A percentile compares a stretch with the other conserved stretches of the same genome.
phyloP scores from a whole-genome alignment of 495 filamentous ascomycete species.

The Lasiosphaeria hispida region DNA sequence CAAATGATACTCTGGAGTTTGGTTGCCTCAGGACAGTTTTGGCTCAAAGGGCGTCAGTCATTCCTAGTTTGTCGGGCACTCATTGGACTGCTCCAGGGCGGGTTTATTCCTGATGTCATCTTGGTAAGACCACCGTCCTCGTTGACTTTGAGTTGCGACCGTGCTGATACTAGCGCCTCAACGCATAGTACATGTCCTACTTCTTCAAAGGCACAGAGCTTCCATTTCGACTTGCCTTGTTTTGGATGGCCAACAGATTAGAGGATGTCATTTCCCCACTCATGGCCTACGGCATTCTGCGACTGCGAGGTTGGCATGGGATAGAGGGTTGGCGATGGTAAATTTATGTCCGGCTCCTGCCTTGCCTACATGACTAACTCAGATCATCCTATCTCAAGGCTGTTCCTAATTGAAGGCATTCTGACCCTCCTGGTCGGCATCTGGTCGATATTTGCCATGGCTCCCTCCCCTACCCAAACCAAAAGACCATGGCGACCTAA shows the following conservation, averaged over 20 bases:
- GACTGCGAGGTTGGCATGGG: slow-evolving; percentile 48
- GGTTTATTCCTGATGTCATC: slow-evolving; percentile 51
- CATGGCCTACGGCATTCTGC: slow-evolving; percentile 48
- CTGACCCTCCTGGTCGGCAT: slow-evolving; percentile 51
- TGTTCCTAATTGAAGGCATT: slow-evolving; percentile 48
- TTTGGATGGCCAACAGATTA: slow-evolving; percentile 50
- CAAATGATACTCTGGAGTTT: slow-evolving; percentile 51
- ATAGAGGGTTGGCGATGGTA: slow-evolving; percentile 59
- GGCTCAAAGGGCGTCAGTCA: slow-evolving; percentile 31
- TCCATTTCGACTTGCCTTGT: slow-evolving; percentile 44
- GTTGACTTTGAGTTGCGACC: too few relatives aligned
- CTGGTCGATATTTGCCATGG: slow-evolving; percentile 40
- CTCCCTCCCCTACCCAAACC: slow-evolving; percentile 38
- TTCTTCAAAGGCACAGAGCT: slow-evolving; percentile 54
- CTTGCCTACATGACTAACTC: neutral
- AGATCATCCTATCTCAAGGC: slow-evolving; percentile 37
- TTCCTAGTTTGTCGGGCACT: slow-evolving; percentile 39
- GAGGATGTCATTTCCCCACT: slow-evolving; percentile 48
- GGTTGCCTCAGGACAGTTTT: slow-evolving; percentile 35
- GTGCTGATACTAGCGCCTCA: neutral
- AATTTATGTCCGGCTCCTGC: slow-evolving; percentile 45
- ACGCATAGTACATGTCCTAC: slow-evolving; percentile 29
- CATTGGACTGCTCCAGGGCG: slow-evolving; percentile 46
- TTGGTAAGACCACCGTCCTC: neutral
- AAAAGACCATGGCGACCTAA: slow-evolving; percentile 50